Conservation (phyloP, 2,329 filamentous ascomycete species). For the Fusarium torulosum region DNA sequence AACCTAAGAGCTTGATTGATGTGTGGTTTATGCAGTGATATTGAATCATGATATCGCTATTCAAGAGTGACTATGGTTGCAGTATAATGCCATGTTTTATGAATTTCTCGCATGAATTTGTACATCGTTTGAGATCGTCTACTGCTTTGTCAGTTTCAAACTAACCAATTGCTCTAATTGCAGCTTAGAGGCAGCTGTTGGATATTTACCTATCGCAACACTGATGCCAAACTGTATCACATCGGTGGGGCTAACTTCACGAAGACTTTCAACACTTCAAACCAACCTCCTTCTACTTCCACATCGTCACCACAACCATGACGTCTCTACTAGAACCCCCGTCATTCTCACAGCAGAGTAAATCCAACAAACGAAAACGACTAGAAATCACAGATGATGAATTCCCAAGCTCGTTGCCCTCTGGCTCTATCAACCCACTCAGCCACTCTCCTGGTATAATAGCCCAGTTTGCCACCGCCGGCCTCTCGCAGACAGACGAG, state of each 20-base stretch:
- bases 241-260: slow-evolving; percentile 31
- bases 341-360: slow-evolving; percentile 31
- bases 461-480: slow-evolving; percentile 66
- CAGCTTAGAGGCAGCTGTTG: background rate
- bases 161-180: background rate
- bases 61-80: background rate
- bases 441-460: slow-evolving; percentile 66
- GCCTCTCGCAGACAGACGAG: slow-evolving; percentile 62
- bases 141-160: background rate
- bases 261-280: slow-evolving; percentile 18
- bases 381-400: slow-evolving; percentile 4
- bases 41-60: slow-evolving; percentile 1
- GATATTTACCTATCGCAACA: background rate
- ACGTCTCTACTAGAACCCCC: slow-evolving; percentile 43
- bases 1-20: slow-evolving; percentile 27
- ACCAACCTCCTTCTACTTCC: slow-evolving; percentile 3
- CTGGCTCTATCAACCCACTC: slow-evolving; percentile 64
- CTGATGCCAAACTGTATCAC: background rate
- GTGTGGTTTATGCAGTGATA: slow-evolving; percentile 8
- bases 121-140: background rate
- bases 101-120: background rate
- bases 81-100: background rate
- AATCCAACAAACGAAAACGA: slow-evolving; percentile 43
- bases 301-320: slow-evolving; percentile 11
- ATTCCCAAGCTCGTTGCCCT: slow-evolving; percentile 45